Evolutionary conservation across 192 early-diverging fungal species (phyloP).

Genomic region (Coemansia sp.): DNA sequence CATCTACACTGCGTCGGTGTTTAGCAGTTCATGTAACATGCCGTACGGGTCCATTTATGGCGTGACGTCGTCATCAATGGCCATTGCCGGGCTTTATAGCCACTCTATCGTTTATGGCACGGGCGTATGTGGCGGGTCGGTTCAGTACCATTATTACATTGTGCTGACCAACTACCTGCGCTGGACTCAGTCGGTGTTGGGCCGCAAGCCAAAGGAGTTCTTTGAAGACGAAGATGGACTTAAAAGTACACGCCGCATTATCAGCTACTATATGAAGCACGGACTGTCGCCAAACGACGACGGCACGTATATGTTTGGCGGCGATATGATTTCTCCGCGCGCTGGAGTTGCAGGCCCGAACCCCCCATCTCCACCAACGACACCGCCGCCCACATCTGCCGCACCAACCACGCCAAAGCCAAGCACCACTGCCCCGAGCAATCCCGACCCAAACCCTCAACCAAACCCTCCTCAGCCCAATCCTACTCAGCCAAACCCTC

Average conservation of each 20-base stretch:
- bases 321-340: slow-evolving; percentile 15
- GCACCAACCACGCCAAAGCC: neutral
- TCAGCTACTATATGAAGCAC: slow-evolving; percentile 10
- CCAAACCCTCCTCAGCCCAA: neutral
- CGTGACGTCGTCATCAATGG: slow-evolving; percentile 9
- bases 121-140: slow-evolving; percentile 14
- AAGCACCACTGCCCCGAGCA: neutral
- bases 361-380: neutral
- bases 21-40: slow-evolving; percentile 12
- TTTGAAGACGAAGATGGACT: slow-evolving; percentile 16
- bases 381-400: neutral
- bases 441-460: neutral
- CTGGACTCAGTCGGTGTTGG: slow-evolving; percentile 13
- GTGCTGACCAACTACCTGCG: slow-evolving; percentile 19
- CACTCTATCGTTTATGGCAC: slow-evolving; percentile 17
- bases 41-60: slow-evolving; percentile 35
- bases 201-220: slow-evolving; percentile 17
- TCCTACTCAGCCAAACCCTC: neutral
- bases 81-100: slow-evolving; percentile 24
- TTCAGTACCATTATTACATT: slow-evolving; percentile 17
- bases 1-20: slow-evolving; percentile 8
- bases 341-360: neutral
- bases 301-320: slow-evolving; percentile 21
- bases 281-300: neutral
- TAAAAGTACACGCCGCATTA: neutral